phyloP scores from a whole-genome alignment of 257 asterid genomes.

The Lycium barbarum region DNA sequence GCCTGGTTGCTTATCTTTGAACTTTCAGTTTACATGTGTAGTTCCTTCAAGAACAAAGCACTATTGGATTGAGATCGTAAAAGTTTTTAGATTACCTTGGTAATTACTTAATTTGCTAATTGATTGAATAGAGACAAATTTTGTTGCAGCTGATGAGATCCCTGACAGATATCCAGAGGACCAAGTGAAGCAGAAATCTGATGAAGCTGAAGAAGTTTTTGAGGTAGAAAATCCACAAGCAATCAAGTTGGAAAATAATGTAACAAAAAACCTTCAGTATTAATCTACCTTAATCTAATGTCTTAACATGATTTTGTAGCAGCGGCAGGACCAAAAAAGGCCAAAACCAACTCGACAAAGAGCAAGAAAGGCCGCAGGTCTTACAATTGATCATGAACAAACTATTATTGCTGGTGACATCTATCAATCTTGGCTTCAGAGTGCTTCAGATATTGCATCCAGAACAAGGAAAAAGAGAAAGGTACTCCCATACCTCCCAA shows the following conservation, averaged over 20 bases:
- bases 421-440: constrained; percentile 85
- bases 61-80: constrained; percentile 10
- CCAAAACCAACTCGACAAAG: constrained; percentile 52
- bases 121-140: constrained; percentile 25
- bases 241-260: background rate
- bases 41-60: constrained; percentile 5
- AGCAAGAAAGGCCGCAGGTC: constrained; percentile 49
- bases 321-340: constrained; percentile 49
- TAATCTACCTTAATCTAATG: constrained; percentile 8
- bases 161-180: constrained; percentile 54
- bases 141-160: constrained; percentile 66
- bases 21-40: background rate
- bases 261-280: background rate
- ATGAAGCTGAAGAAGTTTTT: constrained; percentile 50
- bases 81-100: background rate
- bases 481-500: constrained; percentile 41
- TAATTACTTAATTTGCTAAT: background rate
- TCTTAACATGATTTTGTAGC: constrained; percentile 34
- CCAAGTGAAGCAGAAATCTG: constrained; percentile 48
- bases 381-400: constrained; percentile 67
- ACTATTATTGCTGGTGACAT: constrained; percentile 74
- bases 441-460: constrained; percentile 61
- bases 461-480: constrained; percentile 60
- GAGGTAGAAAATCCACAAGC: constrained; percentile 47
- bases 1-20: background rate